phyloP scores from a whole-genome alignment of 352 stramenopile species.

The Pythium apleroticum region DNA sequence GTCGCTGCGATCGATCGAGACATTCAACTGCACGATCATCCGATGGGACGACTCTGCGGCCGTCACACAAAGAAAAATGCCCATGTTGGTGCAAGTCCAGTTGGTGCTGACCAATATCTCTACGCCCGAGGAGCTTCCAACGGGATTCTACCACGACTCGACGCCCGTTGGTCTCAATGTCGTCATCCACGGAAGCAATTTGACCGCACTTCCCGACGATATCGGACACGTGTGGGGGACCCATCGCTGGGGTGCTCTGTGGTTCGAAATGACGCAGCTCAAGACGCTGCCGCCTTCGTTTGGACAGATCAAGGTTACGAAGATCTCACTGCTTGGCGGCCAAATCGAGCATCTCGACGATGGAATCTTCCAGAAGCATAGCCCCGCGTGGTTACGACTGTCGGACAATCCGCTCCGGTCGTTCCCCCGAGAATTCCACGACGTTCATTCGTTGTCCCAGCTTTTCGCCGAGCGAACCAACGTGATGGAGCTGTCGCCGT shows the following conservation, averaged over 20 bases:
- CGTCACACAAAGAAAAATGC: background rate
- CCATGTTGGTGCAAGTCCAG: conserved; percentile 2
- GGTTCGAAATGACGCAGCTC: conserved; percentile 8
- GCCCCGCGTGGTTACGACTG: background rate
- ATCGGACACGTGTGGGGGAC: conserved; percentile 10
- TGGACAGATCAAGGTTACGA: background rate
- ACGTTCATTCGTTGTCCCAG: background rate
- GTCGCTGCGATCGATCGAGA: conserved; percentile 6
- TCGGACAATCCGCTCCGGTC: background rate
- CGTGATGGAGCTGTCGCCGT: background rate
- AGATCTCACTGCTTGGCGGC: background rate
- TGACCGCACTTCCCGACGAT: conserved; percentile 3
- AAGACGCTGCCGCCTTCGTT: background rate
- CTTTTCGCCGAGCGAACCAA: background rate
- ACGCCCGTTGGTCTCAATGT: conserved; percentile 1
- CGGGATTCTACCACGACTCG: conserved; percentile 1
- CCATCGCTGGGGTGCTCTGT: conserved; percentile 4
- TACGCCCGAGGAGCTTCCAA: conserved; percentile 4
- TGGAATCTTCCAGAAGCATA: background rate
- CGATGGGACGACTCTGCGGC: conserved; percentile 2
- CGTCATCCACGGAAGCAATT: conserved; percentile 10
- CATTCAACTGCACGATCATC: conserved; percentile 15
- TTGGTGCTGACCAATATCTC: conserved; percentile 9
- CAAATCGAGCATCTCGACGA: background rate
- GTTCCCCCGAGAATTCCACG: background rate